Evolutionary conservation across 257 asterid species (phyloP), one percentile per base, ranked within the genome.

Genomic region (Scutellaria galericulata): DNA sequence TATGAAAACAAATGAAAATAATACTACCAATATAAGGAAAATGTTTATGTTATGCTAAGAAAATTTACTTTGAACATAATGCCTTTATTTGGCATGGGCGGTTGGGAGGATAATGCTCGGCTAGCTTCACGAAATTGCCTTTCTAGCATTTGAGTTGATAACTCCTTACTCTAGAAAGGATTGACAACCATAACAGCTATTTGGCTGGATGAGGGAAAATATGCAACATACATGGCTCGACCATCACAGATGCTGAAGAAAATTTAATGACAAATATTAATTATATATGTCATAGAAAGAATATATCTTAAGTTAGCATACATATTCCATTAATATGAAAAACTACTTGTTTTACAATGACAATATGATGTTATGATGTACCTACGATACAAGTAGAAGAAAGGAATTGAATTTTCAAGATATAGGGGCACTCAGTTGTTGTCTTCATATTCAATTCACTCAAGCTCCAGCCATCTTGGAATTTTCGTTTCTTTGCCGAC

Each of bases 361-460:
- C 42, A 70, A 31, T 31, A 31, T 31, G 37, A 31, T 31, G 37
- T 31, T 31, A 31, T 31, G 37, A 31, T 20, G 52, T 81, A 90
- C 99, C 99, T 95, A 75, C 90, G 97, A 84, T 95, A 91, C 78
- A 95, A 81, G 84, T 88, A 92, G 80, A 92, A 88, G 88, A 88
- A 95, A 70, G 93, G 66, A 71, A 87, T 67, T 53, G 97, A 84
- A 55, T 90, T 81, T 69, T 91, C 99, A 79, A 95, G 87, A 79
- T 95, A 95, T 41, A 97, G 18, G 18, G 81, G 79, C 94, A 95
- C 83, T 95, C 98, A 7, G 99, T 86, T 47, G 99, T 91, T 69
- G 99, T 95, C 87, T 90, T 95, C 98, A 92, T 95, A 79, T 90
- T 91, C 87, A 95, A 85, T 79, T 95, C 97, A 74, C 78, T 84